Conservation (phyloP, 192 early-diverging fungal genomes). For the Cetraspora pellucida region DNA sequence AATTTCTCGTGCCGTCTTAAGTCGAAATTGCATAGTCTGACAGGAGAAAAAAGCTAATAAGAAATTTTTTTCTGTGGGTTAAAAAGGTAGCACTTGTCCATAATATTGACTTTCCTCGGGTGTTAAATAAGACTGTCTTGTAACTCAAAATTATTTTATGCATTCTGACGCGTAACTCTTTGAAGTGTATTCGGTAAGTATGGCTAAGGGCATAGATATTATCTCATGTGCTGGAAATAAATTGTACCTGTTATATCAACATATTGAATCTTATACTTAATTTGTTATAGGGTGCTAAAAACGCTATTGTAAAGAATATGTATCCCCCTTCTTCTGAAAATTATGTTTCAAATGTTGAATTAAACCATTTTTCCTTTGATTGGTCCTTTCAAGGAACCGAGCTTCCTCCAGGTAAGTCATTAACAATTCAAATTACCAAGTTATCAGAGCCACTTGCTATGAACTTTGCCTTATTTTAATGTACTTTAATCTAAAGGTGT, state of each 20-base stretch:
- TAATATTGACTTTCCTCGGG: not conserved
- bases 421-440: not conserved
- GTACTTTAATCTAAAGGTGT: not conserved
- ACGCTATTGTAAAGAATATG: not conserved
- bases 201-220: not conserved
- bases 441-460: not conserved
- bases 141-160: not conserved
- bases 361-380: not conserved
- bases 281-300: conserved; percentile 8
- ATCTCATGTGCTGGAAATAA: not conserved
- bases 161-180: conserved; percentile 15
- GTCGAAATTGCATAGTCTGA: not conserved
- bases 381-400: not conserved
- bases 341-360: not conserved
- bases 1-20: conserved; percentile 3
- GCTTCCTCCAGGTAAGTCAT: not conserved
- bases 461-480: not conserved
- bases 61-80: not conserved
- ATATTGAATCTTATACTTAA: not conserved
- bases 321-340: not conserved
- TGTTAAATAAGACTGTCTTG: not conserved
- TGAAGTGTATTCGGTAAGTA: not conserved
- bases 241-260: not conserved
- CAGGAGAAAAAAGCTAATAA: not conserved
- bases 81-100: not conserved